phyloP scores from a whole-genome alignment of 148 eudicot genomes.

The Chenopodium album region DNA sequence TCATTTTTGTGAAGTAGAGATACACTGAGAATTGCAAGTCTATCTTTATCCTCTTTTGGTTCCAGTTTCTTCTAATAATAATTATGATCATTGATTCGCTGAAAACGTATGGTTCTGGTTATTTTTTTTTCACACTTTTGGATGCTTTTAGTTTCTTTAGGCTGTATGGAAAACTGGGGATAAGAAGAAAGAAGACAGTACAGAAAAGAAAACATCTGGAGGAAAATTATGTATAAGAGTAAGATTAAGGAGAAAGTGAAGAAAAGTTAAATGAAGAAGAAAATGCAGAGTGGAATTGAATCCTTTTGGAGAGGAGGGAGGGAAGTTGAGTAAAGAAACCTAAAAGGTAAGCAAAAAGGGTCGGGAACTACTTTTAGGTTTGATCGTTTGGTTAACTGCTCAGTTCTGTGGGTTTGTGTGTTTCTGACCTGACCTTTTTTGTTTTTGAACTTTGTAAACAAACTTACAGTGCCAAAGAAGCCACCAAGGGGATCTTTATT shows the following conservation, averaged over 20 bases:
- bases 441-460: not conserved
- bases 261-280: not conserved
- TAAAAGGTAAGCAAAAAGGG: not conserved
- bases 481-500: too few relatives aligned
- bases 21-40: not conserved
- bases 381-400: not conserved
- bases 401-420: not conserved
- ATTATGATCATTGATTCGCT: not conserved
- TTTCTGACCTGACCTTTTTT: not conserved
- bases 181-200: not conserved
- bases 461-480: too few relatives aligned
- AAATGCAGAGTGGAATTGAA: not conserved
- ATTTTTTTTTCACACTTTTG: not conserved
- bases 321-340: not conserved
- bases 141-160: not conserved
- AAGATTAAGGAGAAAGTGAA: not conserved
- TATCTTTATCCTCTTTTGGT: not conserved
- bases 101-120: not conserved
- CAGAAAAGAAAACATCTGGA: not conserved
- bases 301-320: not conserved
- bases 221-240: not conserved
- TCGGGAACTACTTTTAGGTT: too few relatives aligned
- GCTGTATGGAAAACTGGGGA: not conserved
- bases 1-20: not conserved
- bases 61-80: not conserved